Percentiles rank a stretch among this genome's conserved stretches.
phyloP scores from a whole-genome alignment of 345 rosid species.

The Eucalyptus pumila region DNA sequence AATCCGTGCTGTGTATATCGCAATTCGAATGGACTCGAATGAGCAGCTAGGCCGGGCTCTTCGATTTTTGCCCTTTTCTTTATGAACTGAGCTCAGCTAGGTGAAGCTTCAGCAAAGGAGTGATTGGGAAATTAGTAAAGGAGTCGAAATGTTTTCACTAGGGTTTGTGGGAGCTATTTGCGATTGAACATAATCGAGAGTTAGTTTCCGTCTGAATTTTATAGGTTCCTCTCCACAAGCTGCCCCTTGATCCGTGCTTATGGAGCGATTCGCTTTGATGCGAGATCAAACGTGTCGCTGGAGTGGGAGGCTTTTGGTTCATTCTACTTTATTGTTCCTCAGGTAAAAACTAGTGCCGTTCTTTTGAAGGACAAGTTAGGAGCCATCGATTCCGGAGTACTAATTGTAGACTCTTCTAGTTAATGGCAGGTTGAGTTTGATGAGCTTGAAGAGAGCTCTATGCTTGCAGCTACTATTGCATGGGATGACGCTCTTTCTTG shows the following conservation, averaged over 20 bases:
- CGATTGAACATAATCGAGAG: neutral
- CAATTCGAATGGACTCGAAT: neutral
- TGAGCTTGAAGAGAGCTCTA: slow-evolving; percentile 59
- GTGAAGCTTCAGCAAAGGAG: neutral
- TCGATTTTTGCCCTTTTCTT: neutral
- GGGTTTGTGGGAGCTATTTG: neutral
- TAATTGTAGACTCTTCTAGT: slow-evolving; percentile 4
- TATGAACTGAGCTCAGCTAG: neutral
- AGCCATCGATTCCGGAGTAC: neutral
- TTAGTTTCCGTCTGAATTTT: neutral
- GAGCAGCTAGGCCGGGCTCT: neutral
- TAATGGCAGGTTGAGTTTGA: slow-evolving; percentile 79
- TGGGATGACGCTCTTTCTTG: slow-evolving; percentile 66
- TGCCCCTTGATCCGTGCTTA: slow-evolving; percentile 83
- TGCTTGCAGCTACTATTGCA: slow-evolving; percentile 67
- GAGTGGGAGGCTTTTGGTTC: slow-evolving; percentile 86
- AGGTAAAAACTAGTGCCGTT: slow-evolving; percentile 23
- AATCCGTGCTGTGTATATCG: neutral
- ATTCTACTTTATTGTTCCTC: slow-evolving; percentile 76
- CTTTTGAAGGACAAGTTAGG: neutral
- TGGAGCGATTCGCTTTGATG: slow-evolving; percentile 82
- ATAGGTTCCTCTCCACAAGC: slow-evolving; percentile 51
- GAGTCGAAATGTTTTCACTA: neutral
- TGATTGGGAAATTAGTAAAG: neutral
- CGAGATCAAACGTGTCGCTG: slow-evolving; percentile 31